These are phyloP conservation scores for Aspergillus sojae DNA, from an alignment of 2,329 filamentous ascomycete genomes.

Conservation along the genomic window DNA sequence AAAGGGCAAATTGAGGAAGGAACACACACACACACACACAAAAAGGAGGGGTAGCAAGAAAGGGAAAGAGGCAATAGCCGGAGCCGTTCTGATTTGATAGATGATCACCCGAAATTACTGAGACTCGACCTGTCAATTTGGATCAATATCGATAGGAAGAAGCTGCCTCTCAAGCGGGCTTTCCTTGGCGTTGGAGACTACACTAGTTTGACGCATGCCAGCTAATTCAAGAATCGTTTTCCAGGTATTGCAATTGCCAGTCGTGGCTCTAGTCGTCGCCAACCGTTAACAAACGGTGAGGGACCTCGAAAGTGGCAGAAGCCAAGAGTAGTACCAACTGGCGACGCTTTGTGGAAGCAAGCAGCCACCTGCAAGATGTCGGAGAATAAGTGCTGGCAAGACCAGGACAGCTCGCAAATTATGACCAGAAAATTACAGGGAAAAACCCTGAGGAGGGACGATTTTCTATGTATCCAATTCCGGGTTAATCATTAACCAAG, in stretches of 20 bases:
- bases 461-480: conserved; percentile 6
- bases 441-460: neutral
- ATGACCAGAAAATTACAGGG: neutral
- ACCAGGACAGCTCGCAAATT: neutral
- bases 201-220: conserved; percentile 1
- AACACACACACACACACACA: neutral
- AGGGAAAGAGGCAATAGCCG: neutral
- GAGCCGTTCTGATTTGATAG: conserved; percentile 12
- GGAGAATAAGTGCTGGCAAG: conserved; percentile 5
- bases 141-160: conserved; percentile 9
- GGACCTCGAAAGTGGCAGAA: neutral
- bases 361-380: conserved; percentile 6
- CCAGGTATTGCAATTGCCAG: neutral
- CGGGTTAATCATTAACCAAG: conserved; percentile 5
- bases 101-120: neutral
- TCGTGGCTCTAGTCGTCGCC: neutral
- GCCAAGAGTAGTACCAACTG: neutral
- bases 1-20: neutral
- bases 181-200: neutral
- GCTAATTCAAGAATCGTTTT: neutral
- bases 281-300: conserved; percentile 2
- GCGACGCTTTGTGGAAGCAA: neutral
- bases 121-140: conserved; percentile 16
- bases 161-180: neutral
- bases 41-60: neutral